These are phyloP conservation scores for Pezicula radicicola DNA, from an alignment of 2,329 filamentous ascomycete genomes.

Conservation along the genomic window DNA sequence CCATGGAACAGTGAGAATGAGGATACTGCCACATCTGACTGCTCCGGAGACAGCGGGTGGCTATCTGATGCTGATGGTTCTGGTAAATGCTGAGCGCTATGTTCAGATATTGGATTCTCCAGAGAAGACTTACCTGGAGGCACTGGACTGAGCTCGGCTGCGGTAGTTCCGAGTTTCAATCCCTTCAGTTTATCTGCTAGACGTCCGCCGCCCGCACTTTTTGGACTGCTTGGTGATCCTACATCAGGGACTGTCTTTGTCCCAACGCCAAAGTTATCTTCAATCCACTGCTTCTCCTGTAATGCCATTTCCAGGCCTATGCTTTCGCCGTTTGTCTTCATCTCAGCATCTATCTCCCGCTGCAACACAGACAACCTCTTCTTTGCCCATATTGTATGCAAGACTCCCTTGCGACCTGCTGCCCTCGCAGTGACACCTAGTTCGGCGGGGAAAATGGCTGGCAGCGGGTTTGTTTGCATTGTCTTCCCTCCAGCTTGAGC, in stretches of 20 bases:
- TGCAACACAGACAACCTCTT: constrained; percentile 73
- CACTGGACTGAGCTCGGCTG: constrained; percentile 56
- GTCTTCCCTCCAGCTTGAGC: constrained; percentile 37
- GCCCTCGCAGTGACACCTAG: constrained; percentile 64
- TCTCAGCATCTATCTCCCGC: constrained; percentile 72
- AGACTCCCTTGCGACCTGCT: constrained; percentile 73
- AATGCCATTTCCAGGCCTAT: constrained; percentile 81
- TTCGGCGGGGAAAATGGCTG: constrained; percentile 80
- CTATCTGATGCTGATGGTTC: constrained; percentile 24
- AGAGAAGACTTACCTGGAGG: constrained; percentile 44
- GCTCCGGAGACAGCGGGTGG: constrained; percentile 55
- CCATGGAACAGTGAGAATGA: constrained; percentile 59
- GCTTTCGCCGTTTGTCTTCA: constrained; percentile 72
- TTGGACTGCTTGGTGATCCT: constrained; percentile 51
- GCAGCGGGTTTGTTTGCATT: constrained; percentile 72
- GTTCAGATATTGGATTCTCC: neutral
- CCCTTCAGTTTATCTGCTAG: constrained; percentile 78
- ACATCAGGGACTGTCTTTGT: constrained; percentile 22
- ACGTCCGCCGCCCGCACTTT: constrained; percentile 62
- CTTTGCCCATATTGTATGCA: constrained; percentile 87
- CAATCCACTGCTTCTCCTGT: constrained; percentile 82
- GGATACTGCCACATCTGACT: constrained; percentile 60
- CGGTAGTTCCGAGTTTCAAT: constrained; percentile 72
- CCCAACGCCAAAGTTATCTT: constrained; percentile 62
- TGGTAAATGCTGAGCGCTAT: constrained; percentile 5